Evolutionary conservation across 2,329 filamentous ascomycete species (phyloP).

Genomic region (Alternaria brassicicola): DNA sequence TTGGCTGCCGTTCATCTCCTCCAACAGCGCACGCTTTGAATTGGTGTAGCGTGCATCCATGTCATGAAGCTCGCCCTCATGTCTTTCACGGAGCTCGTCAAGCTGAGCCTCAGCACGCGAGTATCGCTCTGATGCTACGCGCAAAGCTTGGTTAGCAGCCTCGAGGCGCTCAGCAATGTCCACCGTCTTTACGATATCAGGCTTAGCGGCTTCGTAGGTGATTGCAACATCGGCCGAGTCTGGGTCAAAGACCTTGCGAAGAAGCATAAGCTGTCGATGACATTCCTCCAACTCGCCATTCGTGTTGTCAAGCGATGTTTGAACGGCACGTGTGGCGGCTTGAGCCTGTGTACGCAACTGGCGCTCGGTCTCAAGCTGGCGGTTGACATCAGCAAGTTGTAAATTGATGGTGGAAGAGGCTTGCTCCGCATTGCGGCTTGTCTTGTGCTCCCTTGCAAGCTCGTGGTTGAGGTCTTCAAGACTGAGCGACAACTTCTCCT

Average conservation of each 20-base stretch:
- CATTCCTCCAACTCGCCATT: slow-evolving; percentile 82
- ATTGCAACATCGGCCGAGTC: slow-evolving; percentile 69
- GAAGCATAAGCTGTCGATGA: slow-evolving; percentile 76
- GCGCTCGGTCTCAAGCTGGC: slow-evolving; percentile 86
- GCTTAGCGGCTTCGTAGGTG: slow-evolving; percentile 70
- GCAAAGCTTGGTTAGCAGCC: slow-evolving; percentile 84
- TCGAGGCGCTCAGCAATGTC: slow-evolving; percentile 87
- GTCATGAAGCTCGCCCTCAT: slow-evolving; percentile 73
- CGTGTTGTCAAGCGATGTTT: slow-evolving; percentile 76
- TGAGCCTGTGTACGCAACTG: slow-evolving; percentile 86
- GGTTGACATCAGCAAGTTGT: slow-evolving; percentile 86
- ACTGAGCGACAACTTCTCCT: slow-evolving; percentile 86
- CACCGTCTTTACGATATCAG: slow-evolving; percentile 69
- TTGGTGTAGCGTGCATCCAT: slow-evolving; percentile 66
- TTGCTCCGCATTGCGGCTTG: slow-evolving; percentile 88
- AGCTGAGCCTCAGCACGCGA: slow-evolving; percentile 83
- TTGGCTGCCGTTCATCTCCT: slow-evolving; percentile 87
- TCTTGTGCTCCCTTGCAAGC: slow-evolving; percentile 86
- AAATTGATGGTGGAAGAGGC: slow-evolving; percentile 77
- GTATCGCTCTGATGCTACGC: slow-evolving; percentile 80
- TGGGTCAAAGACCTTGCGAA: slow-evolving; percentile 88
- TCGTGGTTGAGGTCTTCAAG: slow-evolving; percentile 94
- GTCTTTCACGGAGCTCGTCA: slow-evolving; percentile 74
- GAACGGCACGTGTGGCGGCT: slow-evolving; percentile 79
- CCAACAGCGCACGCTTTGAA: slow-evolving; percentile 75